A percentile compares a stretch with the other conserved stretches of the same genome.
phyloP scores from a whole-genome alignment of 495 filamentous ascomycete species.

The Penicillium pancosmium region DNA sequence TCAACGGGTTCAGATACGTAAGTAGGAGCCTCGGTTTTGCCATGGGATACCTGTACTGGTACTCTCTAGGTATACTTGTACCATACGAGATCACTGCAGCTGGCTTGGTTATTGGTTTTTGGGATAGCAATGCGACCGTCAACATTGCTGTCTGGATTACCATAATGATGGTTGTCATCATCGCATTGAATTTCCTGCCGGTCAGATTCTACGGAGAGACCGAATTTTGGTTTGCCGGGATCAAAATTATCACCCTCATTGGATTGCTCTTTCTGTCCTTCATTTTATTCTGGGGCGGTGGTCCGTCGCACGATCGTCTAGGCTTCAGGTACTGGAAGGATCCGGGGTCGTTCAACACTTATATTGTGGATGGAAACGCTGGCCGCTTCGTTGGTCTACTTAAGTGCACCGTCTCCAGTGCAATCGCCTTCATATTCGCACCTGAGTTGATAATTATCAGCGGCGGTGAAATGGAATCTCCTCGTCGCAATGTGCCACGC shows the following conservation, averaged over 20 bases:
- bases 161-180: constrained; percentile 70
- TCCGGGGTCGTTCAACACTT: constrained; percentile 64
- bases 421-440: constrained; percentile 59
- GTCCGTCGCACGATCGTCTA: constrained; percentile 61
- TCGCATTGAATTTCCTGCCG: constrained; percentile 67
- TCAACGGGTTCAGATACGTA: constrained; percentile 61
- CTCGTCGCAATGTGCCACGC: constrained; percentile 72
- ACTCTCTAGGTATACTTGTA: constrained; percentile 68
- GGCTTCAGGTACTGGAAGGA: constrained; percentile 77
- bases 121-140: constrained; percentile 48
- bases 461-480: constrained; percentile 74
- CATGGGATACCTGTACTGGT: constrained; percentile 65
- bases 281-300: constrained; percentile 71
- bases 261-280: constrained; percentile 71
- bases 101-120: constrained; percentile 72
- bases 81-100: constrained; percentile 69
- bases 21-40: constrained; percentile 65
- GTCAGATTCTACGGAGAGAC: constrained; percentile 71
- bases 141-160: constrained; percentile 66
- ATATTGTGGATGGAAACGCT: constrained; percentile 31
- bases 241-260: constrained; percentile 78
- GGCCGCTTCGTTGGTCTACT: constrained; percentile 51
- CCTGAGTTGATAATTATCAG: constrained; percentile 58
- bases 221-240: constrained; percentile 71
- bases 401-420: constrained; percentile 47